phyloP scores from a whole-genome alignment of 1,284 basidiomycete genomes.

The Pulveroboletus sp. region DNA sequence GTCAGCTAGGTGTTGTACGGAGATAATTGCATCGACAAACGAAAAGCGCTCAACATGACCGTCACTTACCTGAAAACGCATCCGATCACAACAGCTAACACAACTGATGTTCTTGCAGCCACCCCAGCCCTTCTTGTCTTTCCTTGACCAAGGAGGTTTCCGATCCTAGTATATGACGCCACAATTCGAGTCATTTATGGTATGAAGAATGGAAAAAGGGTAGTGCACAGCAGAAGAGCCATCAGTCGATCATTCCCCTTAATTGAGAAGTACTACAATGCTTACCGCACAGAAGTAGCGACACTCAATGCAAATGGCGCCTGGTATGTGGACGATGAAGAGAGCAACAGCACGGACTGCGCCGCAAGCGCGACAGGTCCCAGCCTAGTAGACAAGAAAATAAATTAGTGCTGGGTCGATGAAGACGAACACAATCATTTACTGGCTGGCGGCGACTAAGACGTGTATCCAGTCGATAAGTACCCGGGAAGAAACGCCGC shows the following conservation, averaged over 20 bases:
- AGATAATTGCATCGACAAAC: background rate
- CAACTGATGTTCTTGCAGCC: constrained; percentile 59
- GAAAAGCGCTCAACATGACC: background rate
- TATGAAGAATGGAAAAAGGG: background rate
- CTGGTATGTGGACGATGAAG: constrained; percentile 79
- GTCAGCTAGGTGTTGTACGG: background rate
- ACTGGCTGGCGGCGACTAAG: constrained; percentile 62
- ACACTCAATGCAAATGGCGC: constrained; percentile 82
- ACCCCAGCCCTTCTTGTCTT: constrained; percentile 69
- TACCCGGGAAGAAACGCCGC: background rate
- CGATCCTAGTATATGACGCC: constrained; percentile 54
- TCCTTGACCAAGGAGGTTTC: constrained; percentile 79
- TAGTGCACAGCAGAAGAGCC: background rate
- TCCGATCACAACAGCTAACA: constrained; percentile 62
- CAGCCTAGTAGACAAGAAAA: constrained; percentile 39
- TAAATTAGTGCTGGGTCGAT: background rate
- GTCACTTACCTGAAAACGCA: constrained; percentile 58
- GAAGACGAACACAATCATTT: constrained; percentile 18
- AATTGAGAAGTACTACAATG: constrained; percentile 8
- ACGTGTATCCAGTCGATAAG: background rate
- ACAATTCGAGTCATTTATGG: background rate
- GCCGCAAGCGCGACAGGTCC: constrained; percentile 67
- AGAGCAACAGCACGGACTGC: constrained; percentile 76
- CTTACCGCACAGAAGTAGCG: constrained; percentile 80
- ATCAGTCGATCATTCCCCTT: background rate